Evolutionary conservation across 177 flowering plant species (phyloP), one percentile per base, ranked within the genome.

Genomic region (Vitis hybrid): DNA sequence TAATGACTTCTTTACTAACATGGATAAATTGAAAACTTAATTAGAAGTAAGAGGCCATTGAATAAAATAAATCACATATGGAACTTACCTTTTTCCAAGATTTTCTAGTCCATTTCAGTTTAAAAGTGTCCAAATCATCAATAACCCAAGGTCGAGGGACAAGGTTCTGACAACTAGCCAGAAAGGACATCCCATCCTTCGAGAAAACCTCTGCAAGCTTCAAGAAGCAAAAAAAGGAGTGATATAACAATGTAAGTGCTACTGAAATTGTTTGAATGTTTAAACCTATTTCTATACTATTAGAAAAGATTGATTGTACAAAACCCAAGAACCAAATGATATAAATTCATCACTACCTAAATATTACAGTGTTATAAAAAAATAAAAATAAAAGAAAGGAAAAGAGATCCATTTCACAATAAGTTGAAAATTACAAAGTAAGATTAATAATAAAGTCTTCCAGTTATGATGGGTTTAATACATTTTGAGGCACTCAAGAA

Each of bases 161-260:
- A 76, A 96, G 82, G 76, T 88, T 91, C 74, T 96, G 95, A 83
- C 92, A 92, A 72, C 94, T 96, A 64, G 97, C 97, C 73, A 89
- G 72, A 79, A 96, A 96, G 55, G 99, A 96, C 95, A 94, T 88
- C 57, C 99, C 98, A 83, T 96, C 97, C 84, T 67, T 89, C 52
- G 98, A 92, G 79, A 96, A 96, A 68, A 94, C 86, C 84, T 96
- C 98, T 71, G 97, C 98, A 83, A 94, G 99, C 99, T 94, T 85
- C 87, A 87, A 77, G 53, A 84, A 69, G 71, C 59, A 54, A 60
- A 65, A 58, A 24, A 69, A 49, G 4, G 64, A 51, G 18, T 50
- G 19, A 61, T 59, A 19, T 60, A 33, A 60, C 61, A 22, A 15
- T 61, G 51, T 31, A 17, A 59, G 9, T 67, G 19, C n/a, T n/a